Evolutionary conservation across 371 early-diverging fungal genomes (phyloP).

Genomic region (Mortierella sp.): DNA sequence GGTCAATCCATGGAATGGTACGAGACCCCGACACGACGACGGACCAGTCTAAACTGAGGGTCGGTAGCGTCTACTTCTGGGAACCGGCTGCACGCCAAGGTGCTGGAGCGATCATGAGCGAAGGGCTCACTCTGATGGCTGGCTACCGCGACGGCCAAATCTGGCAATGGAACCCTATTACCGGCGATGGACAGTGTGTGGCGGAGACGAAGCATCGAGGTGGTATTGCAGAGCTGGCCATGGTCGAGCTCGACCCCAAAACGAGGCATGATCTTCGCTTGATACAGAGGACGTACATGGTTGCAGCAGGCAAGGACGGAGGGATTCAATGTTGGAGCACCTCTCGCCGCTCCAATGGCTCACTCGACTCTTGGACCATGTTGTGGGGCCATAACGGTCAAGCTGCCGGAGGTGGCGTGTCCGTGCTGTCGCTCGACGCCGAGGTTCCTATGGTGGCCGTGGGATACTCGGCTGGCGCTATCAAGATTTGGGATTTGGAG

Average conservation of each 20-base stretch:
- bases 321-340: slow-evolving; percentile 49
- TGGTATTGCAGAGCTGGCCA: slow-evolving; percentile 30
- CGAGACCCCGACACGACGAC: not conserved
- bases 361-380: slow-evolving; percentile 14
- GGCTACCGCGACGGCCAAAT: slow-evolving; percentile 54
- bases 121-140: slow-evolving; percentile 7
- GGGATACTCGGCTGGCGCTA: slow-evolving; percentile 48
- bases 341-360: not conserved
- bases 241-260: slow-evolving; percentile 23
- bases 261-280: slow-evolving; percentile 22
- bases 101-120: not conserved
- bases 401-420: slow-evolving; percentile 17
- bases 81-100: not conserved
- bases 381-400: slow-evolving; percentile 36
- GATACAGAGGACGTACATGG: slow-evolving; percentile 16
- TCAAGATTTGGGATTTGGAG: slow-evolving; percentile 54
- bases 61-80: slow-evolving; percentile 25
- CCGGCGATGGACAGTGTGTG: slow-evolving; percentile 19
- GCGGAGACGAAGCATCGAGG: slow-evolving; percentile 42
- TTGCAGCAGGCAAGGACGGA: slow-evolving; percentile 48
- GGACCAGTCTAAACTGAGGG: slow-evolving; percentile 22
- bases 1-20: slow-evolving; percentile 3
- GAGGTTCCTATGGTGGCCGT: slow-evolving; percentile 50
- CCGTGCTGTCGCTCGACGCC: slow-evolving; percentile 25
- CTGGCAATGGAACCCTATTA: slow-evolving; percentile 34